phyloP scores from a whole-genome alignment of 2,329 filamentous ascomycete species.

The Colletotrichum kahawae region DNA sequence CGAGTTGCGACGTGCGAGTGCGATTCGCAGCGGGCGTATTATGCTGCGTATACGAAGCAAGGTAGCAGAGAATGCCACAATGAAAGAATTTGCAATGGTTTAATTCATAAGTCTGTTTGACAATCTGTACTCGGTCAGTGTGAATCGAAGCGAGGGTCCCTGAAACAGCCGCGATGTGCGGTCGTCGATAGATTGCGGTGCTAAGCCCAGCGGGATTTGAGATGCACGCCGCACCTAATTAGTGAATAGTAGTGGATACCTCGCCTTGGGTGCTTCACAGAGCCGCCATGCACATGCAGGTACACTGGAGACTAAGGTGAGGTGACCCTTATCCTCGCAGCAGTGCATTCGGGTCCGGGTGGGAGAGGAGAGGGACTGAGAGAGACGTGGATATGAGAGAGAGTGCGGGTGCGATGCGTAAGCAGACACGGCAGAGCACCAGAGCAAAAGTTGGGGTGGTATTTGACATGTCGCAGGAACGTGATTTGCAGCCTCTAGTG shows the following conservation, averaged over 20 bases:
- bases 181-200: background rate
- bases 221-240: background rate
- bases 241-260: background rate
- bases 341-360: background rate
- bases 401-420: background rate
- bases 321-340: background rate
- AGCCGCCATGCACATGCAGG: constrained; percentile 4
- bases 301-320: background rate
- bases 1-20: background rate
- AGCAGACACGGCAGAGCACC: background rate
- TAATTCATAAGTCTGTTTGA: background rate
- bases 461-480: background rate
- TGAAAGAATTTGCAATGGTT: background rate
- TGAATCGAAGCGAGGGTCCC: constrained; percentile 10
- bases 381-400: background rate
- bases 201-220: background rate
- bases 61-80: background rate
- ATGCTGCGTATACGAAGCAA: background rate
- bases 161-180: constrained; percentile 17
- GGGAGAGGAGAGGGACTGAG: background rate
- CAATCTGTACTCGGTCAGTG: background rate
- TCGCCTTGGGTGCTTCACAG: background rate
- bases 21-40: background rate
- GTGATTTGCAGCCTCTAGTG: background rate
- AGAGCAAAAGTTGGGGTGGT: background rate